A percentile compares a stretch with the other conserved stretches of the same genome.
Evolutionary conservation across 2,329 filamentous ascomycete genomes (phyloP).

Genomic region (Neocatenulostroma microsporum): DNA sequence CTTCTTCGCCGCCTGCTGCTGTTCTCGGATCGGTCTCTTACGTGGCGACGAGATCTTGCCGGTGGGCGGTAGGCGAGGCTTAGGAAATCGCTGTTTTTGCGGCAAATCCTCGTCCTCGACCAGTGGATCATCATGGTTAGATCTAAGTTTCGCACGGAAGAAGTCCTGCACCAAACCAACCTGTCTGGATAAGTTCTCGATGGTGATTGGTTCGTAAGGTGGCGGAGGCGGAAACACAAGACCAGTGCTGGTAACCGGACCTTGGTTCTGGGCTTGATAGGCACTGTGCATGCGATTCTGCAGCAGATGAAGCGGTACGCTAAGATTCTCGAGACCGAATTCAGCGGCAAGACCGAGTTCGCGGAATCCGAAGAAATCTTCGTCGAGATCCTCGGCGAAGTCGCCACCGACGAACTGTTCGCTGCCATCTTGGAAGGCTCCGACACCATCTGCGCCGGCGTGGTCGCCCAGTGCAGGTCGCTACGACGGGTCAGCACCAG

Average conservation of each 20-base stretch:
- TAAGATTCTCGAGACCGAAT: constrained; percentile 77
- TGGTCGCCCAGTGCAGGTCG: constrained; percentile 75
- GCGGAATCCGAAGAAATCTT: constrained; percentile 98
- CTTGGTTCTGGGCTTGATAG: constrained; percentile 67
- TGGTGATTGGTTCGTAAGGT: constrained; percentile 67
- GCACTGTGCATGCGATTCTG: constrained; percentile 83
- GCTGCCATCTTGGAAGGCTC: constrained; percentile 90
- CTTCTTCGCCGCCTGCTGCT: constrained; percentile 77
- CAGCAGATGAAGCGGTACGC: constrained; percentile 86
- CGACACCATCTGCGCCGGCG: constrained; percentile 71
- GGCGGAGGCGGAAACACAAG: constrained; percentile 61
- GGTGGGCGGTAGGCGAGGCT: constrained; percentile 57
- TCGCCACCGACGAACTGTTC: constrained; percentile 96
- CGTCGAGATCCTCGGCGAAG: constrained; percentile 93
- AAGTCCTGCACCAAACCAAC: constrained; percentile 86
- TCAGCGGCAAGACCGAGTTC: constrained; percentile 88
- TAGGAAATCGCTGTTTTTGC: constrained; percentile 70
- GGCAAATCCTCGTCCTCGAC: constrained; percentile 93
- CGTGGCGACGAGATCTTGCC: constrained; percentile 82
- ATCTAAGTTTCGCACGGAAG: constrained; percentile 81
- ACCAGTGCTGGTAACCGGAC: constrained; percentile 51
- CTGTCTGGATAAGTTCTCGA: constrained; percentile 67
- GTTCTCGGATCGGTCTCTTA: constrained; percentile 73
- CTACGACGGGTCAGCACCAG: constrained; percentile 29
- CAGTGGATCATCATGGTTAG: constrained; percentile 72